phyloP scores from a whole-genome alignment of 176 grass and related monocot species.

The Pontederia paniculata region DNA sequence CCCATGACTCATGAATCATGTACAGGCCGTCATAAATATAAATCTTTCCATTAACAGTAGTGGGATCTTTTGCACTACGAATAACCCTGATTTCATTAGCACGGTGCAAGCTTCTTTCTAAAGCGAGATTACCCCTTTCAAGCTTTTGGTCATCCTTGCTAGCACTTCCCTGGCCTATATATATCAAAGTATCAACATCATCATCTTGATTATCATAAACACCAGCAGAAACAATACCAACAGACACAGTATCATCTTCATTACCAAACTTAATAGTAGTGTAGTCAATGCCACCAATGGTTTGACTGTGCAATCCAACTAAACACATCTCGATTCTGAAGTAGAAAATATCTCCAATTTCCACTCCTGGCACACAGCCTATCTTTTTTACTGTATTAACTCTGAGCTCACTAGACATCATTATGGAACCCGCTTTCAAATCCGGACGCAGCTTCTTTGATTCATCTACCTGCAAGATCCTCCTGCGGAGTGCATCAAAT shows the following conservation, averaged over 20 bases:
- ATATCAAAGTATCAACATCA: conserved; percentile 54
- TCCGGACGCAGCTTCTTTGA: conserved; percentile 43
- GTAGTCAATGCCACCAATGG: conserved; percentile 73
- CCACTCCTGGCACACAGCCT: conserved; percentile 51
- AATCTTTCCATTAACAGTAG: conserved; percentile 54
- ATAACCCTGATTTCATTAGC: conserved; percentile 75
- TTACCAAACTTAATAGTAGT: conserved; percentile 38
- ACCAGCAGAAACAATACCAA: conserved; percentile 73
- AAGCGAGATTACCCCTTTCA: conserved; percentile 78
- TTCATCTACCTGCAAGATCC: conserved; percentile 65
- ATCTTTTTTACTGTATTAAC: conserved; percentile 63
- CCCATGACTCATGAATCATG: conserved; percentile 66
- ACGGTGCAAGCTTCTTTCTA: conserved; percentile 68
- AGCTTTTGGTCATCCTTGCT: conserved; percentile 83
- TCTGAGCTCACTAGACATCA: conserved; percentile 58
- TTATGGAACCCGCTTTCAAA: conserved; percentile 73
- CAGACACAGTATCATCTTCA: conserved; percentile 45
- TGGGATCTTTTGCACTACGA: conserved; percentile 62
- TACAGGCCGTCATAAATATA: conserved; percentile 87
- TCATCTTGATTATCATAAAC: conserved; percentile 77
- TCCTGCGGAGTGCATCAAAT: conserved; percentile 61
- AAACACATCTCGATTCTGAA: conserved; percentile 88
- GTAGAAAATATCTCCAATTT: conserved; percentile 85
- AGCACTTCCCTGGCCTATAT: conserved; percentile 69
- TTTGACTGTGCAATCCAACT: conserved; percentile 60